Conservation (phyloP, 1,139 yeast genomes). For the Kurtzmaniella quercitrusa region DNA sequence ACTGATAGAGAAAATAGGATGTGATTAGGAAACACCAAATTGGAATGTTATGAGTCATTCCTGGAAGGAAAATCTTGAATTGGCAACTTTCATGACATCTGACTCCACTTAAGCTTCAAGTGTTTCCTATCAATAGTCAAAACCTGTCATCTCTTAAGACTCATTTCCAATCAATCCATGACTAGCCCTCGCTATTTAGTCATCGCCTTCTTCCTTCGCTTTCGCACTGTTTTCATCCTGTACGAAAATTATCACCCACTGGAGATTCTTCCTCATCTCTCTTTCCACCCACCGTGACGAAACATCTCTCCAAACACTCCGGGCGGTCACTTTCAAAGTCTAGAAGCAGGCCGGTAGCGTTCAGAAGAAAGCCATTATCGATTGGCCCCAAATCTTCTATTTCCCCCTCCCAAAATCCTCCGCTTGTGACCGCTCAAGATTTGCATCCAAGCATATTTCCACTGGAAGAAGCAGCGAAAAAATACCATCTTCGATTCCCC, state of each 20-base stretch:
- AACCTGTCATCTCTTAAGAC: too few species aligned
- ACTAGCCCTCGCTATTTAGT: too few species aligned
- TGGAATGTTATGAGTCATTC: too few species aligned
- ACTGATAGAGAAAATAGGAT: too few species aligned
- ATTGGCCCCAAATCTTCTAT: background rate
- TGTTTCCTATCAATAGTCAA: too few species aligned
- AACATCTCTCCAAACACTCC: background rate
- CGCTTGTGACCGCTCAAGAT: slow-evolving; percentile 1
- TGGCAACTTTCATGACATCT: too few species aligned
- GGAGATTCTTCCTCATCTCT: background rate
- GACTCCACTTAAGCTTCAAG: too few species aligned
- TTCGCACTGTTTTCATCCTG: background rate
- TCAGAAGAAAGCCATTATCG: background rate
- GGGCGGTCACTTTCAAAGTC: slow-evolving; percentile 1
- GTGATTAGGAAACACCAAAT: too few species aligned
- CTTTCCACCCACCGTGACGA: slow-evolving; percentile 1
- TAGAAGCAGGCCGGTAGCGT: background rate
- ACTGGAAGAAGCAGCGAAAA: slow-evolving; percentile 2
- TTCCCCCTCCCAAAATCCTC: background rate
- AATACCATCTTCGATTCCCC: slow-evolving; percentile 4
- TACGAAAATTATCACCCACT: too few species aligned
- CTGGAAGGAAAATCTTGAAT: too few species aligned
- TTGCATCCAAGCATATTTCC: background rate
- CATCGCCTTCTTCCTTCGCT: too few species aligned
- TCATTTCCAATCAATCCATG: too few species aligned